These are phyloP conservation scores for Plasmopara halstedii DNA, from an alignment of 352 stramenopile genomes.

Conservation along the genomic window DNA sequence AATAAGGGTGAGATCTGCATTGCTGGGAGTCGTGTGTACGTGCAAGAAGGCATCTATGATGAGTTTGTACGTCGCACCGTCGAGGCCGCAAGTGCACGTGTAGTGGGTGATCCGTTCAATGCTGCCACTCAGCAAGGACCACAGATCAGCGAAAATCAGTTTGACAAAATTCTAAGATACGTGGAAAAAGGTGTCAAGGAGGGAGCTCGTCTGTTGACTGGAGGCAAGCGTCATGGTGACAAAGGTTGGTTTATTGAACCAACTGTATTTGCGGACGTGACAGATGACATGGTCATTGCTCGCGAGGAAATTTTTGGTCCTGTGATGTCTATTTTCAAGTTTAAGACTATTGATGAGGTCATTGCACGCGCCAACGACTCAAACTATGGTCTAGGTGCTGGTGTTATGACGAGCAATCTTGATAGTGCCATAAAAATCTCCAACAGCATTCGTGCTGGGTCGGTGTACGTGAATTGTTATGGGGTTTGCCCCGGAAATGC, in stretches of 20 bases:
- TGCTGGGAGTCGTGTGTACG: conserved; percentile 61
- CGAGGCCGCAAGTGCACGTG: conserved; percentile 51
- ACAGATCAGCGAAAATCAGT: conserved; percentile 64
- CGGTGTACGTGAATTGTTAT: conserved; percentile 21
- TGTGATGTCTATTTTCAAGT: conserved; percentile 78
- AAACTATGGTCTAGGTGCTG: conserved; percentile 68
- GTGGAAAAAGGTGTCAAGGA: conserved; percentile 42
- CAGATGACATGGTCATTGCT: conserved; percentile 57
- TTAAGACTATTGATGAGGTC: conserved; percentile 80
- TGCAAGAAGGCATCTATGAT: conserved; percentile 59
- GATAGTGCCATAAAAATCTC: conserved; percentile 48
- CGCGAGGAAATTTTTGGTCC: conserved; percentile 87
- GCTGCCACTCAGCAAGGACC: conserved; percentile 56
- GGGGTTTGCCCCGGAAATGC: conserved; percentile 33
- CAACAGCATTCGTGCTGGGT: conserved; percentile 21
- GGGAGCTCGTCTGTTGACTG: conserved; percentile 38
- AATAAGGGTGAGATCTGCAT: conserved; percentile 81
- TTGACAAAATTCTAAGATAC: conserved; percentile 68
- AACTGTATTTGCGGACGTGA: conserved; percentile 70
- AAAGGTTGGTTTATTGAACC: conserved; percentile 68
- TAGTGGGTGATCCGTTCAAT: conserved; percentile 51
- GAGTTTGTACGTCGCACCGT: conserved; percentile 50
- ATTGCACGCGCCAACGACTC: conserved; percentile 32
- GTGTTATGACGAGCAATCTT: conserved; percentile 56
- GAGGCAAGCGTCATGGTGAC: conserved; percentile 4